These are phyloP conservation scores for Ploettnerulaceae sp. DNA, from an alignment of 2,329 filamentous ascomycete genomes.

Conservation along the genomic window DNA sequence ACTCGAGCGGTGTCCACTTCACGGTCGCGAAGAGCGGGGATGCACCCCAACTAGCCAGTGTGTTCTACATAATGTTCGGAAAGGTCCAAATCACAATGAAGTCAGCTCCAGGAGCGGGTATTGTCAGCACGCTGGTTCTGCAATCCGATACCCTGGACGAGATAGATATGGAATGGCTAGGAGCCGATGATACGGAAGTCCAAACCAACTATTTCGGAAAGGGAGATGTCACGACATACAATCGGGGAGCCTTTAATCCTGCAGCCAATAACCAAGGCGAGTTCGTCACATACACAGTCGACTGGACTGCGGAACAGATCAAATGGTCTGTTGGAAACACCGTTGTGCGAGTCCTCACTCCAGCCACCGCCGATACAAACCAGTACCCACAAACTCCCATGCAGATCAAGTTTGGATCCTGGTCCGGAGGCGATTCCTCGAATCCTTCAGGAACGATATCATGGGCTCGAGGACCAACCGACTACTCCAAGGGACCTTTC, in stretches of 20 bases:
- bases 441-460: constrained; percentile 79
- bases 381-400: constrained; percentile 96
- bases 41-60: constrained; percentile 76
- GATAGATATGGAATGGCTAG: constrained; percentile 97
- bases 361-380: constrained; percentile 59
- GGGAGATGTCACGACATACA: constrained; percentile 77
- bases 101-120: constrained; percentile 80
- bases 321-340: constrained; percentile 80
- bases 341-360: constrained; percentile 70
- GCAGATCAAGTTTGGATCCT: constrained; percentile 87
- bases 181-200: constrained; percentile 68
- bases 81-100: constrained; percentile 82
- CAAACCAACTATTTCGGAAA: constrained; percentile 98
- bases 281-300: constrained; percentile 83
- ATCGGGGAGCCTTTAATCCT: constrained; percentile 77
- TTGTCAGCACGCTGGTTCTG: constrained; percentile 87
- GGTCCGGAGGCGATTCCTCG: constrained; percentile 78
- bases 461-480: constrained; percentile 82
- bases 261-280: constrained; percentile 61
- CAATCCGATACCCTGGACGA: constrained; percentile 91
- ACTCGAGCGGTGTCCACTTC: constrained; percentile 71
- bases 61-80: constrained; percentile 99
- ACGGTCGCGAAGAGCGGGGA: constrained; percentile 75
- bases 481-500: constrained; percentile 81
- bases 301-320: constrained; percentile 84